Evolutionary conservation across 192 early-diverging fungal genomes (phyloP), one percentile per base, ranked within the genome.

Genomic region (Ambispora gerdemannii): DNA sequence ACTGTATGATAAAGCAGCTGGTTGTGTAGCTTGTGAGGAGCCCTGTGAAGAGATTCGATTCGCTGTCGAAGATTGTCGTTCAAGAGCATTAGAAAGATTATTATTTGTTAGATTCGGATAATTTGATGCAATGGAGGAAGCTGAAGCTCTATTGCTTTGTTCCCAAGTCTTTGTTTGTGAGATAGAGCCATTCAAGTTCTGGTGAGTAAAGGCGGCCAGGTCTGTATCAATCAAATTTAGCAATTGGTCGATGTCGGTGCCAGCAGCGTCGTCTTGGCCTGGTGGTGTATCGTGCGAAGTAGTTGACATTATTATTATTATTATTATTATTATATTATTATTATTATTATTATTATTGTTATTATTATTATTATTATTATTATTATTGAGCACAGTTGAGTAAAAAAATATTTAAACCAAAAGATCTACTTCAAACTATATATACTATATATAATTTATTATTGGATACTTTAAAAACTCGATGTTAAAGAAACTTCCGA

Each of bases 221-320:
- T 70, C 52, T 24, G 27, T 19, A 20, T 70, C 67, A 8, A 70
- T 55, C n/a, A 70, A 56, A 35, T 11, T 30, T 15, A 70, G 32
- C 32, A 70, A 38, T 20, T 70, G 53, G 43, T 58, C 30, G 8
- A 70, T 70, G 19, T 70, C 49, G 28, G 24, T 38, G 27, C 38
- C 15, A 6, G 38, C 6, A 43, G 38, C 6, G 38, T 10, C 38
- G 6, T 36, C 36, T 15, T 36, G 17, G 15, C 27, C n/a, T 17
- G 67, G 67, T 27, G 67, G 55, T 11, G 55, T 20, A 30, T 58
- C 55, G 13, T 38, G 67, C 28, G 55, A 30, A 38, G 67, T 43
- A 19, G 67, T 27, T 17, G 51, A 70, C 67, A 70, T 70, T 70
- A 24, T 70, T 52, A 28, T 34, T 24, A 34, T 35, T 36, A 63